phyloP scores from a whole-genome alignment of 1,139 yeast genomes.

The Pichia sp. region DNA sequence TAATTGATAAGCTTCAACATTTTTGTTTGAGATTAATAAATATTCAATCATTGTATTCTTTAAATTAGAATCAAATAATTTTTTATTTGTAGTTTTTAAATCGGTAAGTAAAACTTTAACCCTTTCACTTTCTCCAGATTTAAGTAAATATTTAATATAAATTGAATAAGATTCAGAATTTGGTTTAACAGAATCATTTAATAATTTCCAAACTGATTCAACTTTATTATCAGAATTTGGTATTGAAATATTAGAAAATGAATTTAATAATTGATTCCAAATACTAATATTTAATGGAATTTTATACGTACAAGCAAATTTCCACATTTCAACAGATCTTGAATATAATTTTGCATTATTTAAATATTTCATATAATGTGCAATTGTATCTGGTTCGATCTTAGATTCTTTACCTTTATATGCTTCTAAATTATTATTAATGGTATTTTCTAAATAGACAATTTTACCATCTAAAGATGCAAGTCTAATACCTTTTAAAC shows the following conservation, averaged over 20 bases:
- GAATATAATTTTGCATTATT: conserved; percentile 13
- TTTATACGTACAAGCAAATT: conserved; percentile 15
- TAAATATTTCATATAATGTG: conserved; percentile 14
- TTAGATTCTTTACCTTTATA: conserved; percentile 10
- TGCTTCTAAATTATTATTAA: conserved; percentile 13
- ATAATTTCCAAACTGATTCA: conserved; percentile 35
- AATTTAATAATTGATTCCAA: conserved; percentile 42
- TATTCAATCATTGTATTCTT: conserved; percentile 24
- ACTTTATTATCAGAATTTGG: conserved; percentile 26
- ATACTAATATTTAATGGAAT: conserved; percentile 27
- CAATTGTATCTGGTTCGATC: conserved; percentile 14
- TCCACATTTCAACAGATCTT: conserved; percentile 21
- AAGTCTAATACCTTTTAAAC: conserved; percentile 15
- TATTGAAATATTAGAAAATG: conserved; percentile 32
- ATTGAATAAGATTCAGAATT: conserved; percentile 35
- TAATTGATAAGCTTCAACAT: conserved; percentile 22
- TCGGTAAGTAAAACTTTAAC: conserved; percentile 31
- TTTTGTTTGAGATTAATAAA: conserved; percentile 18
- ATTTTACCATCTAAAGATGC: conserved; percentile 17
- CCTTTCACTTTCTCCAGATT: conserved; percentile 26
- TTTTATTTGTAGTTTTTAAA: conserved; percentile 24
- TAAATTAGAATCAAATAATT: conserved; percentile 18
- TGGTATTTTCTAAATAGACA: conserved; percentile 14
- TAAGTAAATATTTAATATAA: conserved; percentile 33
- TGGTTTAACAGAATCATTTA: conserved; percentile 24